Percentiles rank a stretch among this genome's conserved stretches.
Evolutionary conservation across 2,329 filamentous ascomycete species (phyloP).

Genomic region (Aspergillus brunneoviolaceus): DNA sequence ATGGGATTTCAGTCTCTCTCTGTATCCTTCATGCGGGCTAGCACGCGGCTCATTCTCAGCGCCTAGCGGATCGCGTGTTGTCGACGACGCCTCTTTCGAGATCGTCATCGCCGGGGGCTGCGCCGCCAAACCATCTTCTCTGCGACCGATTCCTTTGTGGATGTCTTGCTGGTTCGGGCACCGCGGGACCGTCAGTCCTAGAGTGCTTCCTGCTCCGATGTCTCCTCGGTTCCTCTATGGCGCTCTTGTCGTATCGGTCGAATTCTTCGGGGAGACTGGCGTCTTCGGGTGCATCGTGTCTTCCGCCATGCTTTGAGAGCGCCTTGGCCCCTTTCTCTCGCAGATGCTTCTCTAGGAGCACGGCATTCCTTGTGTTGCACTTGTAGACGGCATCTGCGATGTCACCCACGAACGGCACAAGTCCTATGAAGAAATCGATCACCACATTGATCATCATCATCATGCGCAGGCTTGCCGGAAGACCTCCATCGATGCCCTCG

Average conservation of each 20-base stretch:
- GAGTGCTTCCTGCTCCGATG: constrained; percentile 20
- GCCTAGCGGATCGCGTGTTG: constrained; percentile 13
- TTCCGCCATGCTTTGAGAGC: constrained; percentile 26
- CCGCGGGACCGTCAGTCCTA: constrained; percentile 20
- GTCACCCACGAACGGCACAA: constrained; percentile 54
- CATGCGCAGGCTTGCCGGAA: constrained; percentile 56
- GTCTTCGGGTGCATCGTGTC: constrained; percentile 30
- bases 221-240: constrained; percentile 22
- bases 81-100: constrained; percentile 33
- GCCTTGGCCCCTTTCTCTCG: constrained; percentile 40
- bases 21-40: not conserved
- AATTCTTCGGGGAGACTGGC: constrained; percentile 41
- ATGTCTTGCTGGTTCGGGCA: constrained; percentile 26
- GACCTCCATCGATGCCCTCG: constrained; percentile 71
- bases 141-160: constrained; percentile 25
- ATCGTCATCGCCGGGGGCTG: constrained; percentile 27
- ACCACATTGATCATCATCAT: constrained; percentile 80
- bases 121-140: constrained; percentile 32
- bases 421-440: constrained; percentile 49
- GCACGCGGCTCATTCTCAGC: constrained; percentile 4
- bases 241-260: constrained; percentile 34
- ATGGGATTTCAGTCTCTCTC: not conserved
- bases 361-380: constrained; percentile 49
- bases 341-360: constrained; percentile 47
- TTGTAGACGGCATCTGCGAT: constrained; percentile 49